A percentile compares a stretch with the other conserved stretches of the same genome.
These are phyloP conservation scores for Geotrichum cucujoidarum DNA, from an alignment of 1,139 yeast genomes.

Conservation along the genomic window DNA sequence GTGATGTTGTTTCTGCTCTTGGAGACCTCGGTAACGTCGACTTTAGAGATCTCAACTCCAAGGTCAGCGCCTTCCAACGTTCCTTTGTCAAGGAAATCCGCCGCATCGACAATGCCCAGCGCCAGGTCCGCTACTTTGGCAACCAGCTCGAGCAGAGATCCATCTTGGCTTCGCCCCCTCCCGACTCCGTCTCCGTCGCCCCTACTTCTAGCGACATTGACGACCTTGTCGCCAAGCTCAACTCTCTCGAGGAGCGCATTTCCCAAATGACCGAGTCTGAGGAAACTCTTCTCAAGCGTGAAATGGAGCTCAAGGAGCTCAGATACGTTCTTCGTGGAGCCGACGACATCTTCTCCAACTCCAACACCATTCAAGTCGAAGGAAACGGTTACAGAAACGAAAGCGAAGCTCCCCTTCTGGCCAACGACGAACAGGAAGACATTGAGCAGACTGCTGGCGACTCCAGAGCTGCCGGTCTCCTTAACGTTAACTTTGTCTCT, in stretches of 20 bases:
- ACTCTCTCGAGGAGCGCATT: conserved; percentile 56
- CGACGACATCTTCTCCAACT: conserved; percentile 56
- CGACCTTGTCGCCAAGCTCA: conserved; percentile 64
- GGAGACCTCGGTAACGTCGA: conserved; percentile 86
- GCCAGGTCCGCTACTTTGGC: conserved; percentile 48
- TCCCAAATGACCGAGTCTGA: conserved; percentile 53
- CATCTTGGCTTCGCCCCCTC: conserved; percentile 27
- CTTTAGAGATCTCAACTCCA: conserved; percentile 62
- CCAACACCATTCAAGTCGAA: conserved; percentile 20
- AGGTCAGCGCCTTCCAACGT: conserved; percentile 79
- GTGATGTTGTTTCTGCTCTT: conserved; percentile 79
- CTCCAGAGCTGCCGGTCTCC: conserved; percentile 17
- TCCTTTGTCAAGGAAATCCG: conserved; percentile 81
- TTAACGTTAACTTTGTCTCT: conserved; percentile 57
- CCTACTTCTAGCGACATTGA: conserved; percentile 69
- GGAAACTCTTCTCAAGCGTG: conserved; percentile 50
- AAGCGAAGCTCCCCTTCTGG: conserved; percentile 26
- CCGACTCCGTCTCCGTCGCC: conserved; percentile 34
- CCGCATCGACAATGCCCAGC: conserved; percentile 55
- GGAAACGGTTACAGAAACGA: conserved; percentile 10
- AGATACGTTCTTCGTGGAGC: conserved; percentile 68
- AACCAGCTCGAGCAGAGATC: conserved; percentile 31
- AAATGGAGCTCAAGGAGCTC: conserved; percentile 55
- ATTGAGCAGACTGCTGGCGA: conserved; percentile 16
- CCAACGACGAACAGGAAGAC: conserved; percentile 14